Conservation (phyloP, 768 basidiomycete genomes). For the Favolaschia claudopus region DNA sequence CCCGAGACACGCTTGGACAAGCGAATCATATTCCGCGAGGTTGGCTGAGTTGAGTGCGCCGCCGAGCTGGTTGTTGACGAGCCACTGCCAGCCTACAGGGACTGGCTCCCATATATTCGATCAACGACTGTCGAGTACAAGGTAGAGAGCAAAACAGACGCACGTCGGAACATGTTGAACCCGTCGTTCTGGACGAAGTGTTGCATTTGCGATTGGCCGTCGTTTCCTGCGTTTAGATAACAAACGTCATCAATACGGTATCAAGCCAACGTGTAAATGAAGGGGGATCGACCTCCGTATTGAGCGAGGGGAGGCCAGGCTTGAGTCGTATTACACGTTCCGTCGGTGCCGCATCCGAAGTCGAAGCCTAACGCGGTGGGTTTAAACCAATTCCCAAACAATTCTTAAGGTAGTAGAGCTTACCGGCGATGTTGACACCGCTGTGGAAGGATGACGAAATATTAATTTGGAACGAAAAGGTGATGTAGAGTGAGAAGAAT, state of each 20-base stretch:
- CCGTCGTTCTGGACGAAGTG: constrained; percentile 51
- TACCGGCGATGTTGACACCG: not conserved
- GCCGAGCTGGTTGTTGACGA: constrained; percentile 32
- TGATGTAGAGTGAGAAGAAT: constrained; percentile 34
- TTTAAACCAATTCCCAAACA: not conserved
- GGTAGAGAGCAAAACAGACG: too few relatives aligned
- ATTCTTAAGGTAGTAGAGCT: not conserved
- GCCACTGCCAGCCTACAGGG: constrained; percentile 54
- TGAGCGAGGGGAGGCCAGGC: constrained; percentile 43
- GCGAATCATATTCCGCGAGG: constrained; percentile 47
- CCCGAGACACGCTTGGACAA: constrained; percentile 43
- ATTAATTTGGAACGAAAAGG: not conserved
- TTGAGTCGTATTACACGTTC: constrained; percentile 33
- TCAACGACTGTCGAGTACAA: too few relatives aligned
- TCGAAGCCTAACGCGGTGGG: constrained; percentile 46
- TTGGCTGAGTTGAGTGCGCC: constrained; percentile 42
- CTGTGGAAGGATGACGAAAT: too few relatives aligned
- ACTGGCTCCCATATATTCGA: too few relatives aligned
- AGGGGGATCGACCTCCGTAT: constrained; percentile 34
- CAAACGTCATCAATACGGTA: constrained; percentile 5
- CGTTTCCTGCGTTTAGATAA: constrained; percentile 18
- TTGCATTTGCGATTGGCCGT: constrained; percentile 50
- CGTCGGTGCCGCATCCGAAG: constrained; percentile 48
- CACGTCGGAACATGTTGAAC: constrained; percentile 53
- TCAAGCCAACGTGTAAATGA: constrained; percentile 14